Percentiles rank a stretch among this genome's conserved stretches.
Evolutionary conservation across 148 eudicot genomes (phyloP).

Genomic region (Rhododendron griersonianum): DNA sequence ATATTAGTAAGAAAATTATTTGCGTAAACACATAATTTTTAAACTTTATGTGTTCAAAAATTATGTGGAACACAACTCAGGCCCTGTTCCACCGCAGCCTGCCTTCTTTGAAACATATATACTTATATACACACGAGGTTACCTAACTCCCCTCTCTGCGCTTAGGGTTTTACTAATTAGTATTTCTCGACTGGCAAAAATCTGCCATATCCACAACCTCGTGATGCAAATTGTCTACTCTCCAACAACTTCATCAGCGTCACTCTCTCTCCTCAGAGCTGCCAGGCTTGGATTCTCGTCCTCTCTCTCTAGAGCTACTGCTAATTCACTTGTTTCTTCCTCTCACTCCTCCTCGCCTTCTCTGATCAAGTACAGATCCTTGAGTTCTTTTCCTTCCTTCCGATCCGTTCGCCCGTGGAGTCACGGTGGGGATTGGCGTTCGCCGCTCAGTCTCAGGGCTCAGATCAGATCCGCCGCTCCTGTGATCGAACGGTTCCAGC

Average conservation of each 20-base stretch:
- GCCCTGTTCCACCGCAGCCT: not conserved
- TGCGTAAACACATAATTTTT: too few relatives aligned
- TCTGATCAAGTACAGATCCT: conserved; percentile 21
- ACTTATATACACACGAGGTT: too few relatives aligned
- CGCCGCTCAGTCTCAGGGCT: conserved; percentile 47
- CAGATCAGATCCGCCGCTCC: conserved; percentile 52
- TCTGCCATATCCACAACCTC: not conserved
- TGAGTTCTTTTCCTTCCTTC: conserved; percentile 28
- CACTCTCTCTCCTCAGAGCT: conserved; percentile 34
- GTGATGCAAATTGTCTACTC: conserved; percentile 22
- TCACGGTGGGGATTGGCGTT: conserved; percentile 57
- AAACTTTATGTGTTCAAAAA: too few relatives aligned
- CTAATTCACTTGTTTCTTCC: not conserved
- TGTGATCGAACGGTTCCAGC: conserved; percentile 55
- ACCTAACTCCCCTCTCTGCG: too few relatives aligned
- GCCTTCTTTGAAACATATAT: not conserved
- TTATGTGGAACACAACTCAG: too few relatives aligned
- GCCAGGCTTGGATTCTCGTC: conserved; percentile 36
- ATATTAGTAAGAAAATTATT: too few relatives aligned
- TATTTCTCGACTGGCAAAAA: not conserved
- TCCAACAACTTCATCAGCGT: conserved; percentile 17
- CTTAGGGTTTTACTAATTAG: not conserved
- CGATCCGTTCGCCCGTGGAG: conserved; percentile 60
- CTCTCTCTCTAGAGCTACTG: conserved; percentile 16
- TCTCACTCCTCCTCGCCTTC: conserved; percentile 28